phyloP scores from a whole-genome alignment of 108 stramenopile genomes.

The Skeletonema menzelii region DNA sequence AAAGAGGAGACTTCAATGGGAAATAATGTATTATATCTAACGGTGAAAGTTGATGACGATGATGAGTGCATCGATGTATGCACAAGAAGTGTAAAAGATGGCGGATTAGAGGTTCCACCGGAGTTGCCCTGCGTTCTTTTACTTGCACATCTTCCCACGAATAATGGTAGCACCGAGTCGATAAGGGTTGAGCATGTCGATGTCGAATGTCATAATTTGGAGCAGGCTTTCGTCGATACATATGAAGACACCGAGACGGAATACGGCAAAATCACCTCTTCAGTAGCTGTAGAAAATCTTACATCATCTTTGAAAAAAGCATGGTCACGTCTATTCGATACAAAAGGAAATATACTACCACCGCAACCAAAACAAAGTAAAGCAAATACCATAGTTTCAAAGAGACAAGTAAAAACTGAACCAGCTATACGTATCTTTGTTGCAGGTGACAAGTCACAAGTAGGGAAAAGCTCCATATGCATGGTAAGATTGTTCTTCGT shows the following conservation, averaged over 20 bases:
- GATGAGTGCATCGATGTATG: slow-evolving; percentile 31
- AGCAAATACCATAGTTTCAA: not conserved
- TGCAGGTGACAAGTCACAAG: slow-evolving; percentile 87
- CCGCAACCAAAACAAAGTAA: not conserved
- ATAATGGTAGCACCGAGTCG: not conserved
- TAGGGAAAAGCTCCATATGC: slow-evolving; percentile 94
- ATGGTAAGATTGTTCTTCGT: slow-evolving; percentile 72
- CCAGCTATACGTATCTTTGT: slow-evolving; percentile 74
- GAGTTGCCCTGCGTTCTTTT: slow-evolving; percentile 30
- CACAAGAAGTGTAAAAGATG: not conserved
- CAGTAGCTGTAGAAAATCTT: not conserved
- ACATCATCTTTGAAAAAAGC: slow-evolving; percentile 10
- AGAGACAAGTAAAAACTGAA: not conserved
- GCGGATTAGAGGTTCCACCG: slow-evolving; percentile 27
- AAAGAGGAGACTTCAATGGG: slow-evolving; percentile 3
- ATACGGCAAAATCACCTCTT: not conserved
- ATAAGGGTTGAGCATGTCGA: slow-evolving; percentile 22
- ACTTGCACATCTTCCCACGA: slow-evolving; percentile 6
- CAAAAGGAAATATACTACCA: slow-evolving; percentile 11
- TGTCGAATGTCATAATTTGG: slow-evolving; percentile 7
- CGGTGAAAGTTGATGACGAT: slow-evolving; percentile 28
- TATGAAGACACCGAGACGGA: not conserved
- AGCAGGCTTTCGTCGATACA: slow-evolving; percentile 16
- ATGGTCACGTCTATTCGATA: slow-evolving; percentile 32
- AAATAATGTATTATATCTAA: not conserved